Evolutionary conservation across 2,329 filamentous ascomycete species (phyloP).

Genomic region (Aspergillus sp.): DNA sequence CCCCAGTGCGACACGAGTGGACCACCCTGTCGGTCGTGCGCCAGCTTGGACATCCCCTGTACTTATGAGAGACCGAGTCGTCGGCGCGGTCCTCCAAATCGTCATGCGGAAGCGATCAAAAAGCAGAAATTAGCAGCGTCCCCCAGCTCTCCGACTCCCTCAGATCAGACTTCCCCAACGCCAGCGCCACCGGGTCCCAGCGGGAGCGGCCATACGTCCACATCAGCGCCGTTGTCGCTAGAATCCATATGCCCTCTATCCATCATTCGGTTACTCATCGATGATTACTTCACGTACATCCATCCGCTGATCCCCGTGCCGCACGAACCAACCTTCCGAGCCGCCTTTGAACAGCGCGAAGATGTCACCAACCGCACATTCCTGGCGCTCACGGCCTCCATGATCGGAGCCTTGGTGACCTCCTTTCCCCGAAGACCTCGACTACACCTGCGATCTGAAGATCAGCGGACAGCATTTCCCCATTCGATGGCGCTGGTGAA

Average conservation of each 20-base stretch:
- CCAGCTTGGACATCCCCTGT: slow-evolving; percentile 64
- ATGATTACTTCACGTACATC: slow-evolving; percentile 50
- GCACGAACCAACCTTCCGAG: slow-evolving; percentile 47
- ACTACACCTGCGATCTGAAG: slow-evolving; percentile 38
- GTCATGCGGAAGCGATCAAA: slow-evolving; percentile 67
- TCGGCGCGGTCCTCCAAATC: slow-evolving; percentile 64
- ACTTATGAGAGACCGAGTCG: slow-evolving; percentile 65
- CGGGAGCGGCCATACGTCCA: slow-evolving; percentile 25
- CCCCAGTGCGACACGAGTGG: slow-evolving; percentile 63
- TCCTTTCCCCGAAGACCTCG: slow-evolving; percentile 47
- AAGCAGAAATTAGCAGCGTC: slow-evolving; percentile 52
- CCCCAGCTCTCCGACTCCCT: slow-evolving; percentile 39
- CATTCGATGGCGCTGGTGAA: slow-evolving; percentile 45
- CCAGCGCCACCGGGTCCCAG: slow-evolving; percentile 33
- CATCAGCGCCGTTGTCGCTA: slow-evolving; percentile 48
- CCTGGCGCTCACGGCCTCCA: slow-evolving; percentile 44
- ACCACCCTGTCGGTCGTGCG: slow-evolving; percentile 65
- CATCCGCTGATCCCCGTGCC: slow-evolving; percentile 48
- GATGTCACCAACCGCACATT: slow-evolving; percentile 43
- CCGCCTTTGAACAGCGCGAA: slow-evolving; percentile 42
- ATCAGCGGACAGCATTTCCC: slow-evolving; percentile 38
- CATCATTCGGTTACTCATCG: slow-evolving; percentile 41
- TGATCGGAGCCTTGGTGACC: slow-evolving; percentile 45
- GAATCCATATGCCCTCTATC: slow-evolving; percentile 46
- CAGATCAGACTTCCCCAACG: slow-evolving; percentile 42